Conservation (phyloP, 306 rosid species). For the Prunus davidiana region DNA sequence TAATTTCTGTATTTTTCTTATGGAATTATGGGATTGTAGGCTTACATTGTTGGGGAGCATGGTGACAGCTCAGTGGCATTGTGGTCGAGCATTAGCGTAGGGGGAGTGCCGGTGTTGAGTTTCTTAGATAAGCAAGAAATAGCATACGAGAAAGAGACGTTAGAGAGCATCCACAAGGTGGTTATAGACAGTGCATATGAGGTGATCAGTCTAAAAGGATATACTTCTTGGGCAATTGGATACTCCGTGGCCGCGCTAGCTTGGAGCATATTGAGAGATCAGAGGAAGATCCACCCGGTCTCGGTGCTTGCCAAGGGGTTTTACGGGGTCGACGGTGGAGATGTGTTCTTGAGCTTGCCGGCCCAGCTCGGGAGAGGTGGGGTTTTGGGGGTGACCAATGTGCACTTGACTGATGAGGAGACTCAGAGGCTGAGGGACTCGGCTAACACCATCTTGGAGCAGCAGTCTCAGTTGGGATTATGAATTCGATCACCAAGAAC, state of each 20-base stretch:
- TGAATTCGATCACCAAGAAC: conserved; percentile 10
- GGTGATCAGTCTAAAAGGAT: conserved; percentile 79
- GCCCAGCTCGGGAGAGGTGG: conserved; percentile 81
- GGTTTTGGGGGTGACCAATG: conserved; percentile 67
- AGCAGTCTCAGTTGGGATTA: conserved; percentile 60
- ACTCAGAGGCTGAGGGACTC: conserved; percentile 53
- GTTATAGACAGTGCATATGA: conserved; percentile 73
- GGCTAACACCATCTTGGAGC: conserved; percentile 55
- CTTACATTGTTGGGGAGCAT: conserved; percentile 90
- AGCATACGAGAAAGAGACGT: conserved; percentile 60
- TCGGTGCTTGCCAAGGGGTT: conserved; percentile 75
- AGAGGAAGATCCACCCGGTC: conserved; percentile 81
- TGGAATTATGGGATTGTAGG: conserved; percentile 30
- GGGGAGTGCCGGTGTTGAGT: conserved; percentile 85
- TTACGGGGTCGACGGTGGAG: conserved; percentile 61
- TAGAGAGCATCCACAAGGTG: conserved; percentile 68
- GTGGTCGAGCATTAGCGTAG: conserved; percentile 94
- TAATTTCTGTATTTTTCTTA: not conserved
- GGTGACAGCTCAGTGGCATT: conserved; percentile 97
- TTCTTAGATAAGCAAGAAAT: conserved; percentile 66
- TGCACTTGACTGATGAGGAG: conserved; percentile 69
- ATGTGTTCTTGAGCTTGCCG: conserved; percentile 81
- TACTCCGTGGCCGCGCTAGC: conserved; percentile 75
- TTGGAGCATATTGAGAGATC: conserved; percentile 59
- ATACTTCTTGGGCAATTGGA: conserved; percentile 96